Conservation (phyloP, 2,329 filamentous ascomycete species). For the Trichoderma citrinoviride region DNA sequence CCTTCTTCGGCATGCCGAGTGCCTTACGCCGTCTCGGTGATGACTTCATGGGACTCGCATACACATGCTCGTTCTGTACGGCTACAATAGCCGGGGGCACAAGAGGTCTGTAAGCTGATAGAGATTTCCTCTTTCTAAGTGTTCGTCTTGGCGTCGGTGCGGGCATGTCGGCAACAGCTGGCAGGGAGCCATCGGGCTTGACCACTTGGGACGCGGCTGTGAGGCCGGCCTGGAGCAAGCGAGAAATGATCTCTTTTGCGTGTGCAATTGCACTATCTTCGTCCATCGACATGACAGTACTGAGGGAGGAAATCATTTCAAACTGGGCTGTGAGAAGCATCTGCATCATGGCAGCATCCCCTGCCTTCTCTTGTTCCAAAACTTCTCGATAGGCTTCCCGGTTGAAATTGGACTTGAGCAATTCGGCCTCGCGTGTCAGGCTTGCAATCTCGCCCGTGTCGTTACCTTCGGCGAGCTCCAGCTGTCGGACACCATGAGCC, state of each 20-base stretch:
- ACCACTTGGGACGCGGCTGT: constrained; percentile 77
- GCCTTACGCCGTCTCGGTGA: constrained; percentile 79
- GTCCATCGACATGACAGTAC: constrained; percentile 76
- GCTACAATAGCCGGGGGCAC: constrained; percentile 43
- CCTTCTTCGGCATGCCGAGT: constrained; percentile 60
- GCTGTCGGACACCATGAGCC: constrained; percentile 76
- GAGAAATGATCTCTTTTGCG: constrained; percentile 72
- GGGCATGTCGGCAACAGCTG: constrained; percentile 61
- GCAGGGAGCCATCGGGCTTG: constrained; percentile 74
- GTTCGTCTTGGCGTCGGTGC: constrained; percentile 68
- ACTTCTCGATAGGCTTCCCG: constrained; percentile 75
- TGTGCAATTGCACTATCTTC: constrained; percentile 79
- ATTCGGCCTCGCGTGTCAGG: constrained; percentile 77
- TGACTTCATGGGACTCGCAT: constrained; percentile 60
- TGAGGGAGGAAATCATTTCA: constrained; percentile 80
- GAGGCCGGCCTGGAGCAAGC: constrained; percentile 74
- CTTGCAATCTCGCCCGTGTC: constrained; percentile 65
- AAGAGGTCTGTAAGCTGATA: constrained; percentile 44
- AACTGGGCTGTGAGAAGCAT: constrained; percentile 86
- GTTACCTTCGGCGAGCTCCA: constrained; percentile 54
- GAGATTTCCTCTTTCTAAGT: constrained; percentile 67
- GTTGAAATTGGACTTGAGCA: constrained; percentile 79
- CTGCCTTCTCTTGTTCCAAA: constrained; percentile 77
- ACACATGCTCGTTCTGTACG: constrained; percentile 32
- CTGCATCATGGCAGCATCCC: constrained; percentile 76